Evolutionary conservation across 176 grass and related monocot genomes (phyloP), one percentile per base, ranked within the genome.

Genomic region (Triticum urartu): DNA sequence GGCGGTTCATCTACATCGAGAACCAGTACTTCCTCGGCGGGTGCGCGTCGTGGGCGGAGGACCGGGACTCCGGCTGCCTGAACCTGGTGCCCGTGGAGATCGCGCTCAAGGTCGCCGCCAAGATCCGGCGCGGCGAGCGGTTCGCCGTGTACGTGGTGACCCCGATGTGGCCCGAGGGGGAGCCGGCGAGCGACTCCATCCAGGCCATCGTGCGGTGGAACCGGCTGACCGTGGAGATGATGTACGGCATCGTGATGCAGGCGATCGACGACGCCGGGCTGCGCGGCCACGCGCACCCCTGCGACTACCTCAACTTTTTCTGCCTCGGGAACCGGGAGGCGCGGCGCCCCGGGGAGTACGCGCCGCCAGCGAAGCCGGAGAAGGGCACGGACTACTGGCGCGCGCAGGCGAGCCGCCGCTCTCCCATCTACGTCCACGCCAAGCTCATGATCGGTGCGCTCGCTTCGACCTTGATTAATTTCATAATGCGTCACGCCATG

Each of bases 11-110:
- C 36, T 95, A 98, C 93, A 78, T 98, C 17, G 89, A 95, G 87
- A 98, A 98, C 91, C 95, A 98, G 77, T 98, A 98, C 88, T 98
- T 98, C 84, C 88, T 95, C n/a, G 96, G 96, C 22, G 91, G 96
- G 32, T 95, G 93, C 77, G 84, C 81, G 34, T 90, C 91, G 22
- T 98, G 96, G 96, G 84, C 83, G 10, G 80, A 92, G 54, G 88
- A 92, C 45, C 79, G 45, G 58, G 84, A 92, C 74, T 70, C 68
- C 10, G 96, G 96, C 9, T 98, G 96, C 88, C 87, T 89, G 1
- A 95, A 98, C 75, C 84, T 98, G 39, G 86, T 98, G 39, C 93
- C 96, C 2, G 91, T 95, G 40, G 96, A 98, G 90, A 80, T 98
- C 63, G 93, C 96, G 18, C 87, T 95, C 43, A 95, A 95, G 89